Conservation (phyloP, 2,329 filamentous ascomycete genomes). For the Diaporthe sp. region DNA sequence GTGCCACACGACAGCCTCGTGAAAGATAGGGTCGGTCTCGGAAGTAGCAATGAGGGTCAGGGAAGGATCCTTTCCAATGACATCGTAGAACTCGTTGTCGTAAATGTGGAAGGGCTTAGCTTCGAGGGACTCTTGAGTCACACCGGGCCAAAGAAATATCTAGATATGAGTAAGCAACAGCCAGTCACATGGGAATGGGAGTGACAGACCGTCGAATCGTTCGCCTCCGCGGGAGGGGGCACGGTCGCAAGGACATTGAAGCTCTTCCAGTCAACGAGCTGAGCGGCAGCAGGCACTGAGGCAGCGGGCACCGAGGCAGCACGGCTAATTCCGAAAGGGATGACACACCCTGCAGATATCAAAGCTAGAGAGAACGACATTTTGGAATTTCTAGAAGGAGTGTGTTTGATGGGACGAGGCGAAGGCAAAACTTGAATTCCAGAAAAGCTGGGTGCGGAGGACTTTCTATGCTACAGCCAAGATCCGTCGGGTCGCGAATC, state of each 20-base stretch:
- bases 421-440: neutral
- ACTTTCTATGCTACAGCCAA: slow-evolving; percentile 12
- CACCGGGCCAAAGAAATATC: slow-evolving; percentile 60
- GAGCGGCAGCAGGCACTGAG: slow-evolving; percentile 52
- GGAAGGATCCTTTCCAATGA: slow-evolving; percentile 64
- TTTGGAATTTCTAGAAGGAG: slow-evolving; percentile 18
- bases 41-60: slow-evolving; percentile 64
- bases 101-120: slow-evolving; percentile 62
- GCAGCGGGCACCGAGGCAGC: slow-evolving; percentile 46
- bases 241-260: slow-evolving; percentile 59
- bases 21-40: slow-evolving; percentile 62
- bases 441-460: neutral
- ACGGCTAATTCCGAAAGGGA: neutral
- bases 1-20: slow-evolving; percentile 69
- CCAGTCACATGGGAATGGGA: neutral
- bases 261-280: slow-evolving; percentile 59
- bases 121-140: slow-evolving; percentile 53
- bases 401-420: slow-evolving; percentile 2
- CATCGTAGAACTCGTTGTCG: slow-evolving; percentile 63
- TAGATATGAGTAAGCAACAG: slow-evolving; percentile 41
- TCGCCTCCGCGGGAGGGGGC: slow-evolving; percentile 53
- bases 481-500: neutral
- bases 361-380: slow-evolving; percentile 6
- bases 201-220: slow-evolving; percentile 46
- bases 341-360: neutral